phyloP scores from a whole-genome alignment of 2,329 filamentous ascomycete genomes.

The Pestalotiopsis sp. region DNA sequence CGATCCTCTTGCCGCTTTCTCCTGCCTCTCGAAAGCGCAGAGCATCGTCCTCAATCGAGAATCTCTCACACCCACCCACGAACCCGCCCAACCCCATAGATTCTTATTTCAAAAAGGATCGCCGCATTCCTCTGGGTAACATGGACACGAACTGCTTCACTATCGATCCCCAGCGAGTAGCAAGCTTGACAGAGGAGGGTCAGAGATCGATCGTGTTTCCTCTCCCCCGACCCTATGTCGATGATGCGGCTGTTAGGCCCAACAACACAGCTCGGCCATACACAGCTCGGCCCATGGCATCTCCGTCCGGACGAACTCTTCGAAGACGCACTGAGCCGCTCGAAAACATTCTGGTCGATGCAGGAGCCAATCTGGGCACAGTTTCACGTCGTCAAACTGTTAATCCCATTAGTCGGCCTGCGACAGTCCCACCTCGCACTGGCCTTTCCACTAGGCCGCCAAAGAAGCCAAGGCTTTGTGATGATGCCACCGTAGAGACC shows the following conservation, averaged over 20 bases:
- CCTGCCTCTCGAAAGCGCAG: conserved; percentile 38
- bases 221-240: conserved; percentile 58
- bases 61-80: conserved; percentile 18
- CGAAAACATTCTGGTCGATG: conserved; percentile 39
- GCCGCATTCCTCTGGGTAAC: conserved; percentile 59
- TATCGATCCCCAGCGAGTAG: conserved; percentile 49
- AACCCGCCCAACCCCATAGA: conserved; percentile 51
- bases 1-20: conserved; percentile 47
- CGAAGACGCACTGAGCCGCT: conserved; percentile 57
- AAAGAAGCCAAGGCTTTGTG: conserved; percentile 60
- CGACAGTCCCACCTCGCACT: conserved; percentile 16
- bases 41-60: conserved; percentile 24
- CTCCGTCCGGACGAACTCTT: conserved; percentile 42
- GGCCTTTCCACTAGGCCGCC: conserved; percentile 39
- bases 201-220: conserved; percentile 59
- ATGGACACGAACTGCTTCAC: conserved; percentile 65
- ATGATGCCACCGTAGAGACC: conserved; percentile 36
- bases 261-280: conserved; percentile 29
- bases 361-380: conserved; percentile 24
- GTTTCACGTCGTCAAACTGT: conserved; percentile 27
- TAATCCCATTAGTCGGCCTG: conserved; percentile 11
- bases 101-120: conserved; percentile 53
- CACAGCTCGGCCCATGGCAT: conserved; percentile 22
- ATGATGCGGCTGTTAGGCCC: conserved; percentile 28
- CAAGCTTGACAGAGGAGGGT: conserved; percentile 50